These are phyloP conservation scores for Cystofilobasidium ferigula DNA, from an alignment of 768 basidiomycete species.

Conservation along the genomic window DNA sequence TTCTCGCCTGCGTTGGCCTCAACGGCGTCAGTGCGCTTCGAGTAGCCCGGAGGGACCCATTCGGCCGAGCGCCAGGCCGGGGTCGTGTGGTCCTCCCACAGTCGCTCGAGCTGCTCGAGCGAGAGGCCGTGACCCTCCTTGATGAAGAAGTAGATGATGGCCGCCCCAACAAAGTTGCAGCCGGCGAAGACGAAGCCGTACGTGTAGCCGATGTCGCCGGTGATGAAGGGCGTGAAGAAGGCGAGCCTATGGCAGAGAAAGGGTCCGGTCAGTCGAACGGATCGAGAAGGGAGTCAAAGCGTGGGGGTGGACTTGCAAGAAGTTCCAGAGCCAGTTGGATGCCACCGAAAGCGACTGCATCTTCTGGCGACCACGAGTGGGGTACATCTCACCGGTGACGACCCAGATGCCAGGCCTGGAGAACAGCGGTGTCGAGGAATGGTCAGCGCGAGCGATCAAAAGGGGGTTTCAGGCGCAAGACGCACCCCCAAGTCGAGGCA, in stretches of 20 bases:
- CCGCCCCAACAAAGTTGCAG: constrained; percentile 43
- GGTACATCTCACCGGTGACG: constrained; percentile 65
- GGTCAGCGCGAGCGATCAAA: neutral
- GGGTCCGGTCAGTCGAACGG: constrained; percentile 28
- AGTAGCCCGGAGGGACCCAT: constrained; percentile 54
- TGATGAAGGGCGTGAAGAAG: constrained; percentile 70
- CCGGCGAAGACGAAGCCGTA: constrained; percentile 66
- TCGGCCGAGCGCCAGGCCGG: constrained; percentile 49
- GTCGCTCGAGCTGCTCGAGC: constrained; percentile 54
- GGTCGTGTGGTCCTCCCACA: constrained; percentile 30
- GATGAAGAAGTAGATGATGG: constrained; percentile 60
- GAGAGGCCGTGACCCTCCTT: constrained; percentile 61
- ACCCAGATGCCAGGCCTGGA: constrained; percentile 57
- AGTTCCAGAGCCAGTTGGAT: constrained; percentile 5
- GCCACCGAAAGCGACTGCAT: neutral
- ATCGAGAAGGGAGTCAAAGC: neutral
- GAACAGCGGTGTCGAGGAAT: constrained; percentile 37
- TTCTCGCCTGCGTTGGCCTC: constrained; percentile 1
- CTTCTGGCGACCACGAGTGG: constrained; percentile 48
- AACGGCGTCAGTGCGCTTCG: constrained; percentile 18
- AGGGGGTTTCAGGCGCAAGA: neutral
- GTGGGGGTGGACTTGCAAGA: neutral
- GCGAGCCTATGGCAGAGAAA: constrained; percentile 46
- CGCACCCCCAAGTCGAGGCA: constrained; percentile 45
- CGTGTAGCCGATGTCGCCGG: constrained; percentile 46